These are phyloP conservation scores for Hypoxylon sp. DNA, from an alignment of 2,329 filamentous ascomycete species.

Conservation along the genomic window DNA sequence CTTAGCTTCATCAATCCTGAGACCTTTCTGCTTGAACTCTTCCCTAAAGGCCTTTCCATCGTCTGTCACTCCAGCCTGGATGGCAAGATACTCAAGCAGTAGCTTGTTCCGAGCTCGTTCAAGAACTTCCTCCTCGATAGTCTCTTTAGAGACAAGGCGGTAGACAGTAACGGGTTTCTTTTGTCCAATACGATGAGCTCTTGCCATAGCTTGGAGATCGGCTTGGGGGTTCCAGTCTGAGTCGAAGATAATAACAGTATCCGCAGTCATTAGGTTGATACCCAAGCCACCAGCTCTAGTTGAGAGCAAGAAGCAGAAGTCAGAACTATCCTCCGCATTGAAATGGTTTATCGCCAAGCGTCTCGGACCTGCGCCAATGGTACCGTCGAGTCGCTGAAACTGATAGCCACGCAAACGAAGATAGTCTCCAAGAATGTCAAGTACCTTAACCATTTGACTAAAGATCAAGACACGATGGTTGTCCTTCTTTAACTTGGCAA, in stretches of 20 bases:
- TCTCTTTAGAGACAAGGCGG: slow-evolving; percentile 96
- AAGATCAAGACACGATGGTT: slow-evolving; percentile 97
- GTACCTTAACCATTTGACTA: slow-evolving; percentile 99
- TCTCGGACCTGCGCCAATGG: slow-evolving; percentile 88
- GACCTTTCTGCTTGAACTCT: slow-evolving; percentile 83
- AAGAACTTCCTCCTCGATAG: slow-evolving; percentile 96
- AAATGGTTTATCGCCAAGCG: slow-evolving; percentile 98
- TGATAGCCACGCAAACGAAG: slow-evolving; percentile 93
- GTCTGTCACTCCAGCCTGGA: slow-evolving; percentile 96
- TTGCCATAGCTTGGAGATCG: slow-evolving; percentile 97
- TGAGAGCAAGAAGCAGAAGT: slow-evolving; percentile 96
- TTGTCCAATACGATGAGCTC: slow-evolving; percentile 97
- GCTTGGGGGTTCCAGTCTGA: slow-evolving; percentile 99
- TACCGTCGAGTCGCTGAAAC: slow-evolving; percentile 95
- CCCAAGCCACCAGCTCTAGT: slow-evolving; percentile 97
- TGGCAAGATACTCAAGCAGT: slow-evolving; percentile 96
- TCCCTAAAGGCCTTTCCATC: slow-evolving; percentile 85
- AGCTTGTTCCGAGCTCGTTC: slow-evolving; percentile 98
- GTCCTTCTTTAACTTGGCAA: slow-evolving; percentile 92
- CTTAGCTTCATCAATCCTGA: slow-evolving; percentile 83
- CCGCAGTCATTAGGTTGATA: slow-evolving; percentile 98
- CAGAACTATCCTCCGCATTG: slow-evolving; percentile 94
- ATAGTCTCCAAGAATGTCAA: slow-evolving; percentile 96
- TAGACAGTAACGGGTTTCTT: slow-evolving; percentile 97
- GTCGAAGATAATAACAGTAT: slow-evolving; percentile 97